Conservation (phyloP, 2,329 filamentous ascomycete genomes). For the Calonectria multiphialidica region DNA sequence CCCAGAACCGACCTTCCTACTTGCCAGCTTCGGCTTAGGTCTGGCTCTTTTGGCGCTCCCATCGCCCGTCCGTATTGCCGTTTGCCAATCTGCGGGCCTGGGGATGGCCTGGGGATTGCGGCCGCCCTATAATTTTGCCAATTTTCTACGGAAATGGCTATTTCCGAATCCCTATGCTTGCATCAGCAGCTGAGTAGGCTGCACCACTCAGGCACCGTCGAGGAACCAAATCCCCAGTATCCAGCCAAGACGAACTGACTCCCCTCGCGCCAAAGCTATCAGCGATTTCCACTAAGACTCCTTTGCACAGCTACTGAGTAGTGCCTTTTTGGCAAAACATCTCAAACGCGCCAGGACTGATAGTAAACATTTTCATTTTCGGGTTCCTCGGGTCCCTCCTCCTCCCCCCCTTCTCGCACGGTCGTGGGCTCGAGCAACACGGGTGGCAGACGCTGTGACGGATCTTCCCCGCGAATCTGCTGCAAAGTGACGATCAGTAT, state of each 20-base stretch:
- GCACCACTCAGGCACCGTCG: not conserved
- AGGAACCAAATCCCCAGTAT: not conserved
- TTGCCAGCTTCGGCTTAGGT: not conserved
- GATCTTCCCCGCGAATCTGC: constrained; percentile 5
- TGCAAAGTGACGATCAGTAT: not conserved
- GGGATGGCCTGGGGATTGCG: not conserved
- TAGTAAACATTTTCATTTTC: not conserved
- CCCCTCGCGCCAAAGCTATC: not conserved
- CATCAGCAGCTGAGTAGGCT: not conserved
- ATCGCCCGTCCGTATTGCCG: not conserved
- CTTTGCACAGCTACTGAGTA: too few species aligned
- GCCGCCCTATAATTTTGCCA: not conserved
- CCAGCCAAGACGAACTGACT: not conserved
- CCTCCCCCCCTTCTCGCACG: not conserved
- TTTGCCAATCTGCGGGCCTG: not conserved
- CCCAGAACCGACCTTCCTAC: not conserved
- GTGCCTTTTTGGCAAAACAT: too few species aligned
- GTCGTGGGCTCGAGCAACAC: not conserved
- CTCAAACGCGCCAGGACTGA: not conserved
- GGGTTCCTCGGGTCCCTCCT: not conserved
- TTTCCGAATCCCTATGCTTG: not conserved
- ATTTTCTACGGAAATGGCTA: not conserved
- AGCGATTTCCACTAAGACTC: not conserved
- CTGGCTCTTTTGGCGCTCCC: not conserved
- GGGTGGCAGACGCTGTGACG: not conserved